Conservation (phyloP, 2,329 filamentous ascomycete genomes). For the Ceratocystiopsis sp. region DNA sequence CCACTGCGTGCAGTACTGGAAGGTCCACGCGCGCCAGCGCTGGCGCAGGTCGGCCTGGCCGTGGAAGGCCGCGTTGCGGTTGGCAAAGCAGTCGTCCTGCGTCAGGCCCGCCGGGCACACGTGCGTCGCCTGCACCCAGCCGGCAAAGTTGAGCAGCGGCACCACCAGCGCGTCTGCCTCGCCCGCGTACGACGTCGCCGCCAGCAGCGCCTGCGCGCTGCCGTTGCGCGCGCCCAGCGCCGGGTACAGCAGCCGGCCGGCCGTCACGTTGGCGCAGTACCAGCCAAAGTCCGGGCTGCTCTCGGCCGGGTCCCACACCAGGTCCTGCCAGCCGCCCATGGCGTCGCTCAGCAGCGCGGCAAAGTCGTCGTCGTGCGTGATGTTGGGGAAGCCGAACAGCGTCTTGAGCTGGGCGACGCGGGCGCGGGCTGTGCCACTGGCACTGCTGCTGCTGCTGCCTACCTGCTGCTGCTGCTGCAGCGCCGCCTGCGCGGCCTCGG, state of each 20-base stretch:
- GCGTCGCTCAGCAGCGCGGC: constrained; percentile 23
- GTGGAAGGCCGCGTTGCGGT: constrained; percentile 18
- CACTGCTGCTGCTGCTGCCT: neutral
- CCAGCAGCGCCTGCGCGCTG: constrained; percentile 22
- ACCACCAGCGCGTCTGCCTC: constrained; percentile 21
- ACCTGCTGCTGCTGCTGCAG: neutral
- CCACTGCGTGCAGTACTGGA: constrained; percentile 48
- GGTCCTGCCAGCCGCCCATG: constrained; percentile 26
- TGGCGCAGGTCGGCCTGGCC: constrained; percentile 19
- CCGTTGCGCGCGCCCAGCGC: constrained; percentile 19
- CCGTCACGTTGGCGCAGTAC: constrained; percentile 32
- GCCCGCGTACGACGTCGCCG: constrained; percentile 22
- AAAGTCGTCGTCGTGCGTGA: constrained; percentile 31
- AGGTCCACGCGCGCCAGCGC: constrained; percentile 30
- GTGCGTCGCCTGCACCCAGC: constrained; percentile 20
- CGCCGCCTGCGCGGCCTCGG: constrained; percentile 22
- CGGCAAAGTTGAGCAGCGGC: constrained; percentile 35
- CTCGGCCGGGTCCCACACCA: constrained; percentile 35
- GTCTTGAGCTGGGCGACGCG: constrained; percentile 18
- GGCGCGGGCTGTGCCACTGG: neutral
- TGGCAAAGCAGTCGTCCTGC: constrained; percentile 23
- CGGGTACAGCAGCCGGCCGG: constrained; percentile 23
- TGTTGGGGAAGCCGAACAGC: constrained; percentile 27
- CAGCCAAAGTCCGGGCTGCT: constrained; percentile 24
- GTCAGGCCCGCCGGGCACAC: constrained; percentile 11